Percentiles rank a stretch among this genome's conserved stretches.
phyloP scores from a whole-genome alignment of 2,329 filamentous ascomycete genomes.

The Apiospora arundinis region DNA sequence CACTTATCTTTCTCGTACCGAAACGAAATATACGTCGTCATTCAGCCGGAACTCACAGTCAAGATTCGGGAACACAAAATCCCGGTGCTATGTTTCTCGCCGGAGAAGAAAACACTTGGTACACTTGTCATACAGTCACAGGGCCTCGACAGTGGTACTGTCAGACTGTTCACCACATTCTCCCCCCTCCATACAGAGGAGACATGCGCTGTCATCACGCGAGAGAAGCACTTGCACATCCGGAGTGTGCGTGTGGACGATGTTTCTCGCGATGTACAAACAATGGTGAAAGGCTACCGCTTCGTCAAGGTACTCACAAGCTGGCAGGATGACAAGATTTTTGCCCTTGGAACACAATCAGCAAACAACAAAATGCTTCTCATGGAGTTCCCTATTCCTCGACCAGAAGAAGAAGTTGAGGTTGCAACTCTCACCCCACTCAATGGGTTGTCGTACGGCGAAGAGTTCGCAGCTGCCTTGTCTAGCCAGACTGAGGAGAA shows the following conservation, averaged over 20 bases:
- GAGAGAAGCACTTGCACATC: slow-evolving; percentile 2
- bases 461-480: slow-evolving; percentile 7
- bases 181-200: slow-evolving; percentile 10
- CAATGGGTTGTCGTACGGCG: not conserved
- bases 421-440: not conserved
- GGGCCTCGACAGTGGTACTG: slow-evolving; percentile 5
- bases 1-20: slow-evolving; percentile 3
- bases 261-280: not conserved
- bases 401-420: not conserved
- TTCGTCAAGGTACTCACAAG: slow-evolving; percentile 11
- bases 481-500: not conserved
- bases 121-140: slow-evolving; percentile 14
- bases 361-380: slow-evolving; percentile 15
- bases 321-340: slow-evolving; percentile 13
- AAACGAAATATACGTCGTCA: not conserved
- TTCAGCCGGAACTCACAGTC: slow-evolving; percentile 15
- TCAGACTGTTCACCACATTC: slow-evolving; percentile 15
- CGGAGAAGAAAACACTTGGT: slow-evolving; percentile 6
- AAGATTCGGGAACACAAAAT: not conserved
- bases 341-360: slow-evolving; percentile 12
- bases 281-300: not conserved
- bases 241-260: not conserved
- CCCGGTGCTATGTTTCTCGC: slow-evolving; percentile 8
- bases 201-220: not conserved
- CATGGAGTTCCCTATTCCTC: slow-evolving; percentile 8